Evolutionary conservation across 1,139 yeast genomes (phyloP).

Genomic region (Casaregolazyma suthepensis): DNA sequence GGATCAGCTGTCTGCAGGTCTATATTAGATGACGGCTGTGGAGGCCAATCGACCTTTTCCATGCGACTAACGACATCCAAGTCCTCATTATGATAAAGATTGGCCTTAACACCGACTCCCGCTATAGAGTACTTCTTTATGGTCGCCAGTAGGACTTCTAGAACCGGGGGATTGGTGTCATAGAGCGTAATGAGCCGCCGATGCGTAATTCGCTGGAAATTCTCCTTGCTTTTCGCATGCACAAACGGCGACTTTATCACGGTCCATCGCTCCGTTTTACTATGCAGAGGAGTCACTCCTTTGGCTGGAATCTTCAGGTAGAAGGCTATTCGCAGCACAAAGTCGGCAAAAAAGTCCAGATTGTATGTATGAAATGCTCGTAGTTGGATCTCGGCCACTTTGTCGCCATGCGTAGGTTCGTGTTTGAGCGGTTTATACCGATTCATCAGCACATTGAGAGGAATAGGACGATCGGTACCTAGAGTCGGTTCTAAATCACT

Average conservation of each 20-base stretch:
- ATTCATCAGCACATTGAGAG: conserved; percentile 76
- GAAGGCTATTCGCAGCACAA: conserved; percentile 83
- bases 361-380: conserved; percentile 68
- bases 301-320: conserved; percentile 80
- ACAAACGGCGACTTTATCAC: conserved; percentile 92
- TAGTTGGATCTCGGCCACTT: conserved; percentile 55
- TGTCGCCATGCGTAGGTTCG: conserved; percentile 64
- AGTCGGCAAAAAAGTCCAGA: conserved; percentile 72
- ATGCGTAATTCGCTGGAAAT: conserved; percentile 83
- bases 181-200: conserved; percentile 66
- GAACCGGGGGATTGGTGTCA: conserved; percentile 80
- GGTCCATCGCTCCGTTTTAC: conserved; percentile 83
- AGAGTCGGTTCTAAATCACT: conserved; percentile 23
- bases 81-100: conserved; percentile 55
- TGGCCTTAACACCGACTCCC: conserved; percentile 80
- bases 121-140: conserved; percentile 70
- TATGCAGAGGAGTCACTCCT: conserved; percentile 62
- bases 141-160: conserved; percentile 78
- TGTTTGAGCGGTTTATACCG: conserved; percentile 76
- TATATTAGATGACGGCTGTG: conserved; percentile 11
- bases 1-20: conserved; percentile 36
- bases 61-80: conserved; percentile 32
- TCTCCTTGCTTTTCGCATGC: conserved; percentile 90
- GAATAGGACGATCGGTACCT: conserved; percentile 50
- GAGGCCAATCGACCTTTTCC: conserved; percentile 13